Evolutionary conservation across 306 rosid species (phyloP).

Genomic region (Chamaecrista fasciculata): DNA sequence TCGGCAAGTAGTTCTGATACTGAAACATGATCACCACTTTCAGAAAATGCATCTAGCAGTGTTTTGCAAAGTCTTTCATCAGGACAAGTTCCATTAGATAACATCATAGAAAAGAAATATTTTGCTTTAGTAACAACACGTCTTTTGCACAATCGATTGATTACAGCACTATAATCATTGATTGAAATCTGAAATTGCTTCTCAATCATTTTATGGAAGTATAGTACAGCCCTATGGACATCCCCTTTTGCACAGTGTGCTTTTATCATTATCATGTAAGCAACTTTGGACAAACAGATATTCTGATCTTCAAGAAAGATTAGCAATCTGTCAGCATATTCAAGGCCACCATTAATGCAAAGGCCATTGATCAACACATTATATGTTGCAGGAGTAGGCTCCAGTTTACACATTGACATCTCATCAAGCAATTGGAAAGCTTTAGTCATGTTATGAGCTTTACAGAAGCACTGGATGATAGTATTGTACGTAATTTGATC

Average conservation of each 20-base stretch:
- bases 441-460: slow-evolving; percentile 40
- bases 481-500: slow-evolving; percentile 17
- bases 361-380: slow-evolving; percentile 51
- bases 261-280: slow-evolving; percentile 9
- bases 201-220: slow-evolving; percentile 11
- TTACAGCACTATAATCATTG: slow-evolving; percentile 2
- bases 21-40: slow-evolving; percentile 30
- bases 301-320: slow-evolving; percentile 8
- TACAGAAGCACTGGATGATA: slow-evolving; percentile 46
- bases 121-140: slow-evolving; percentile 37
- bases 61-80: slow-evolving; percentile 44
- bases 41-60: slow-evolving; percentile 40
- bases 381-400: slow-evolving; percentile 13
- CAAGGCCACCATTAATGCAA: slow-evolving; percentile 46
- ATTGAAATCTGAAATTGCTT: slow-evolving; percentile 11
- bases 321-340: slow-evolving; percentile 40
- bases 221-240: neutral
- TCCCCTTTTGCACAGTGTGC: slow-evolving; percentile 13
- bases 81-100: slow-evolving; percentile 35
- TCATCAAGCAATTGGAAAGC: slow-evolving; percentile 47
- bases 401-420: slow-evolving; percentile 47
- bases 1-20: slow-evolving; percentile 38
- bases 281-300: slow-evolving; percentile 8
- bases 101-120: slow-evolving; percentile 49
- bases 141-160: slow-evolving; percentile 53